Percentiles rank a stretch among this genome's conserved stretches.
Evolutionary conservation across 805 yeast genomes (phyloP).

Genomic region (Starmerella sirachaensis): DNA sequence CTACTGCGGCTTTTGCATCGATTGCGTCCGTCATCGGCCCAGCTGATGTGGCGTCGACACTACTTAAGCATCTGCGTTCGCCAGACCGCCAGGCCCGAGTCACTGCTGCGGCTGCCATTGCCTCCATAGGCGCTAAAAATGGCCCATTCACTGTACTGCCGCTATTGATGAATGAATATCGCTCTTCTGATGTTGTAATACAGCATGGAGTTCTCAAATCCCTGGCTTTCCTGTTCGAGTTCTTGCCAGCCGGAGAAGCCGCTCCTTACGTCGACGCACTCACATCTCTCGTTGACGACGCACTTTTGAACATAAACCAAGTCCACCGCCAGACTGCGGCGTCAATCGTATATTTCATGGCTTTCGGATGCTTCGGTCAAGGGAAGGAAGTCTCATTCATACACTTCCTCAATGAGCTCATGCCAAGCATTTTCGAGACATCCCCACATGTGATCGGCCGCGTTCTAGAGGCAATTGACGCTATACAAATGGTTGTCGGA

Average conservation of each 20-base stretch:
- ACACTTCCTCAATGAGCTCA: slow-evolving; percentile 64
- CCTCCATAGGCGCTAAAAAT: slow-evolving; percentile 88
- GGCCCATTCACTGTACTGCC: slow-evolving; percentile 89
- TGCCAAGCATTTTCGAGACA: slow-evolving; percentile 87
- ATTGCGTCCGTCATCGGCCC: slow-evolving; percentile 94
- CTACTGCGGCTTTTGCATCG: slow-evolving; percentile 81
- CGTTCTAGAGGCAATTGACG: slow-evolving; percentile 67
- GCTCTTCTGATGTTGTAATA: slow-evolving; percentile 82
- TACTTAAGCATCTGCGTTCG: slow-evolving; percentile 71
- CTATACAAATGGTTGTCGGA: slow-evolving; percentile 61
- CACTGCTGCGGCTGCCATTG: slow-evolving; percentile 96
- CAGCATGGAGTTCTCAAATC: slow-evolving; percentile 94
- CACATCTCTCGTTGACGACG: slow-evolving; percentile 73
- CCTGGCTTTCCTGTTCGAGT: slow-evolving; percentile 81
- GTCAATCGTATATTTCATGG: slow-evolving; percentile 68
- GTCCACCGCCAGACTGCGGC: slow-evolving; percentile 96
- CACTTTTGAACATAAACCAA: slow-evolving; percentile 75
- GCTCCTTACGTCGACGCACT: slow-evolving; percentile 72
- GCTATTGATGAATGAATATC: slow-evolving; percentile 87
- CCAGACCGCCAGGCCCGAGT: slow-evolving; percentile 95
- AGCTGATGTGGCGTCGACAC: slow-evolving; percentile 75
- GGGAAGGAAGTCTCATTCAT: slow-evolving; percentile 74
- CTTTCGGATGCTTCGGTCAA: slow-evolving; percentile 61
- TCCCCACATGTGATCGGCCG: slow-evolving; percentile 89
- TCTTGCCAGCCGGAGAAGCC: slow-evolving; percentile 51